Conservation (phyloP, 2,329 filamentous ascomycete species). For the Coniella lustricola region DNA sequence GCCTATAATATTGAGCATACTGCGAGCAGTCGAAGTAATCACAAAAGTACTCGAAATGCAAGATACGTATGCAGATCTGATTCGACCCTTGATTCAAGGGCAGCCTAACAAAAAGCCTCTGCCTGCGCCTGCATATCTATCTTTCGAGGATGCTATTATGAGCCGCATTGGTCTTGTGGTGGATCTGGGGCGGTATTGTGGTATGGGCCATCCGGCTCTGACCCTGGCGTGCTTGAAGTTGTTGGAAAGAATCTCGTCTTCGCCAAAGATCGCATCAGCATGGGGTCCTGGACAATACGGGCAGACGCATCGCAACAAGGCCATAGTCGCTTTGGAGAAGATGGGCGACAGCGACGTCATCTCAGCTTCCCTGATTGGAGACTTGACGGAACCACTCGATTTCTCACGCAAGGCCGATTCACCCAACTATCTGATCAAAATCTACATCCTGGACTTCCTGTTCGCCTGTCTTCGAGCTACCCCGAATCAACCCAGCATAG, state of each 20-base stretch:
- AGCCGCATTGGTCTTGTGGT: slow-evolving; percentile 73
- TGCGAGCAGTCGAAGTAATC: slow-evolving; percentile 78
- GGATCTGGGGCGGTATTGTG: slow-evolving; percentile 79
- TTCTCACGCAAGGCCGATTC: slow-evolving; percentile 62
- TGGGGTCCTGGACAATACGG: slow-evolving; percentile 56
- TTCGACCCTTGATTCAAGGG: slow-evolving; percentile 68
- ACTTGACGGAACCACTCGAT: slow-evolving; percentile 64
- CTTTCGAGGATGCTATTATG: slow-evolving; percentile 85
- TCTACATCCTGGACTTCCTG: slow-evolving; percentile 79
- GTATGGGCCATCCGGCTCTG: slow-evolving; percentile 72
- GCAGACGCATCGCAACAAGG: slow-evolving; percentile 67
- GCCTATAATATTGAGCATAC: slow-evolving; percentile 70
- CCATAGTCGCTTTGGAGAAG: slow-evolving; percentile 80
- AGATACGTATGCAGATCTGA: slow-evolving; percentile 83
- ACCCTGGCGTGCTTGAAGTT: slow-evolving; percentile 75
- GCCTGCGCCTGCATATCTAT: slow-evolving; percentile 71
- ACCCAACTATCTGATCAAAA: slow-evolving; percentile 72
- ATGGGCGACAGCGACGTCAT: slow-evolving; percentile 77
- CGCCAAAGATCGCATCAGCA: slow-evolving; percentile 68
- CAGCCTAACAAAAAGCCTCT: slow-evolving; percentile 53
- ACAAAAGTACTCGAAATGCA: slow-evolving; percentile 79
- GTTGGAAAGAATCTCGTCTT: slow-evolving; percentile 79
- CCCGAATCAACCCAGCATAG: slow-evolving; percentile 74
- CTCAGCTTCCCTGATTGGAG: slow-evolving; percentile 61
- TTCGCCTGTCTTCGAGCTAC: slow-evolving; percentile 70